Base-by-base conservation (phyloP, 805 yeast genomes). In the Nadsonia fulvescens region DNA sequence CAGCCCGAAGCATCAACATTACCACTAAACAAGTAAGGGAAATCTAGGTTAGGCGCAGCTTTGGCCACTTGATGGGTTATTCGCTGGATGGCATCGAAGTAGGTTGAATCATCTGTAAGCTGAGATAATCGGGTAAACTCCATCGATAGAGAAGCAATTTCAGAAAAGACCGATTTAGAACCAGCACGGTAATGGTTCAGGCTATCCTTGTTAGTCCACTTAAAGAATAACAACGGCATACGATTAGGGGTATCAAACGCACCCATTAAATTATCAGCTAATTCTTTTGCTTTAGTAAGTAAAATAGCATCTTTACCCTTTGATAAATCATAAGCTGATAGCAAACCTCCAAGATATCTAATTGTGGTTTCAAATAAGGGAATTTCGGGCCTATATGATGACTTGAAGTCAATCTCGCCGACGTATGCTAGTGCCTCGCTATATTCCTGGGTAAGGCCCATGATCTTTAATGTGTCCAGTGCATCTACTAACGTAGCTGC, bases 211-310 rank as follows among this genome's bases (percentile, higher is more conserved):
- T 38, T 46, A 14, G 46, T 42, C 61, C 69, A 63, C 8, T 51
- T 45, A 35, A 51, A 65, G 28, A 49, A 53, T 12, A 62, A 36
- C 6, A 61, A 30, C 3, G 75, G 75, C 48, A 68, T 50, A 22
- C 61, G 49, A 35, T 66, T 65, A 9, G 71, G 71, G 0, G 74
- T 66, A 34, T 68, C 74, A 37, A 65, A 68, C 0, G 71, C 59
- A 12, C 64, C 61, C 37, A 67, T 37, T 17, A 66, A 41, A 28
- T 65, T 48, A 25, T 61, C 60, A 1, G 60, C 72, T 9, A 66
- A 38, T 14, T 60, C 58, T 14, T 45, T 45, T 1, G 70, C 65
- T 32, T 56, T 52, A 1, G 35, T 35, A 5, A 61, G 39, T 9
- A 56, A 44, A 1, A 54, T 31, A 18, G 42, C 31, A 18, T 51